These are phyloP conservation scores for Rhododendron simsii DNA, from an alignment of 148 eudicot genomes.

Conservation along the genomic window DNA sequence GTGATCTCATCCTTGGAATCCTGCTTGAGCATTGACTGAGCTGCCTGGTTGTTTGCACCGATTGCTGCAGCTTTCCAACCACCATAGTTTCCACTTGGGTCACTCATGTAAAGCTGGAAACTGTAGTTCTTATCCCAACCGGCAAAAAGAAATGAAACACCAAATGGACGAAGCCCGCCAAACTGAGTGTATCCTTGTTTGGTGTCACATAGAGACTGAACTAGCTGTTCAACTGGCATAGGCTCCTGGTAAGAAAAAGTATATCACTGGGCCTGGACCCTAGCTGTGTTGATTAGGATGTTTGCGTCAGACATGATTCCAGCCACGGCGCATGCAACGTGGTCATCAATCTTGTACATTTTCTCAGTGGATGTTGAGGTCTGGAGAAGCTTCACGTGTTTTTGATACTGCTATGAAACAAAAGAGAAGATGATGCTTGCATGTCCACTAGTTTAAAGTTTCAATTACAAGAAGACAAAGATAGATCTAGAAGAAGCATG, in stretches of 20 bases:
- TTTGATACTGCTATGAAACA: too few species aligned
- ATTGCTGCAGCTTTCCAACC: constrained; percentile 5
- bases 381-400: constrained; percentile 57
- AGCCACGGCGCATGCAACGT: constrained; percentile 92
- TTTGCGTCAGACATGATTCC: constrained; percentile 96
- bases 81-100: constrained; percentile 89
- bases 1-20: too few species aligned
- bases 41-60: too few species aligned
- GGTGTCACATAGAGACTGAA: constrained; percentile 79
- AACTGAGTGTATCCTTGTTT: constrained; percentile 95
- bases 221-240: constrained; percentile 92
- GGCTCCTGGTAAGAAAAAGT: constrained; percentile 75
- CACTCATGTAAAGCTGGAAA: constrained; percentile 90
- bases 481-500: too few species aligned
- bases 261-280: constrained; percentile 86
- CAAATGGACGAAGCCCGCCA: constrained; percentile 96
- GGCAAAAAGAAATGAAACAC: constrained; percentile 81
- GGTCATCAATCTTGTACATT: constrained; percentile 94
- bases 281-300: constrained; percentile 85
- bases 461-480: too few species aligned
- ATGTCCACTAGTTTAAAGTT: too few species aligned
- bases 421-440: too few species aligned
- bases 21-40: too few species aligned
- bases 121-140: constrained; percentile 91
- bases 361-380: constrained; percentile 79